Evolutionary conservation across 2,329 filamentous ascomycete species (phyloP), one percentile per base, ranked within the genome.

Genomic region (Rugonectria rugulosa): DNA sequence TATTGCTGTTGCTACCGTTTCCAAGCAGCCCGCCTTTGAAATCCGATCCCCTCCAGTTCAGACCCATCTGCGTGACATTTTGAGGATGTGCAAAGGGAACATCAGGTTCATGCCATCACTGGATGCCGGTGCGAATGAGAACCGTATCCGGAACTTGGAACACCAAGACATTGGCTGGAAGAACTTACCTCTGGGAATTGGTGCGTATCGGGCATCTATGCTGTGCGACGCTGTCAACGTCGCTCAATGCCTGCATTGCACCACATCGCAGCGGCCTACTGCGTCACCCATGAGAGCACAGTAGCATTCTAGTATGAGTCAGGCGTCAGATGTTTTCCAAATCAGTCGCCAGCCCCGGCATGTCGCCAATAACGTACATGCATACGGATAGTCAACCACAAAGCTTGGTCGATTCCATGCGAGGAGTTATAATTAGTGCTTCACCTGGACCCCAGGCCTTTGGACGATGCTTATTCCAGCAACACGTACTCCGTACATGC

Each of bases 101-200:
- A 15, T 24, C 36, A 37, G 41, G 49, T 52, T 60, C 57, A 57
- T 54, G 57, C 55, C 42, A 21, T 31, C 15, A 24, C 20, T 17
- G 19, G 34, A 45, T 24, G 31, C 44, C 40, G 29, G 29, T 42
- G 52, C 42, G 34, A 34, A 43, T 23, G 29, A 32, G 38, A 32
- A 51, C 42, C 21, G 23, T 19, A 34, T 31, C 27, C 26, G 29
- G 37, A 31, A 34, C 34, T 36, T 32, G 42, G 50, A 17, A 48
- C 26, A 20, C 32, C 15, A 51, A 24, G 36, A 34, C 40, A 57
- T 60, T 61, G 48, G 57, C 26, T 48, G 24, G 20, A 12, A 59
- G 38, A 17, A 26, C 37, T 41, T 46, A 24, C 31, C 32, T 29
- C 32, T 17, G 4, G 15, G 17, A 29, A 8, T 20, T n/a, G 44